Evolutionary conservation across 1,284 basidiomycete genomes (phyloP).

Genomic region (Cryptococcus jaspeensis): DNA sequence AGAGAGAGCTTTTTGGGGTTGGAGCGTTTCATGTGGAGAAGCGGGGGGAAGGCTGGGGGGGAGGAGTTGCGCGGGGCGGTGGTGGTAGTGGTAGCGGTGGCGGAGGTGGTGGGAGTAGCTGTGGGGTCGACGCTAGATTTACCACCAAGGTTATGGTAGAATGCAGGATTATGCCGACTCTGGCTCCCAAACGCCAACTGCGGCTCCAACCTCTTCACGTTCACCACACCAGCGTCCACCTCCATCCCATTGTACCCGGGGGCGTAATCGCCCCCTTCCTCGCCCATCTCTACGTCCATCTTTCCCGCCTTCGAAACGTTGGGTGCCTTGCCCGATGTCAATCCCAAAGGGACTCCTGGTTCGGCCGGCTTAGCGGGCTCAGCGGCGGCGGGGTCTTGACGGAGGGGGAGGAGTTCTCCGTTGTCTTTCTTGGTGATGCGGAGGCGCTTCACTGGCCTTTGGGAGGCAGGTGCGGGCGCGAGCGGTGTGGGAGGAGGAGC

Average conservation of each 20-base stretch:
- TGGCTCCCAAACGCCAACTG: too few relatives aligned
- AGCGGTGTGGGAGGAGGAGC: not conserved
- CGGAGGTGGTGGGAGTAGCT: not conserved
- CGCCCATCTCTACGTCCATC: conserved; percentile 1
- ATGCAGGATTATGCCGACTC: too few relatives aligned
- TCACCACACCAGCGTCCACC: too few relatives aligned
- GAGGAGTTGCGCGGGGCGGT: not conserved
- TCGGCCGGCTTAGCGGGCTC: too few relatives aligned
- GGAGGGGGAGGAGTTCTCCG: not conserved
- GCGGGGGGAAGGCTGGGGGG: conserved; percentile 19
- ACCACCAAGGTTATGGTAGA: too few relatives aligned
- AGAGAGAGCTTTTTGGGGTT: conserved; percentile 44
- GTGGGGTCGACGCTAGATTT: not conserved
- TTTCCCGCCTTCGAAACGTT: not conserved
- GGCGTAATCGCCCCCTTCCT: conserved; percentile 1
- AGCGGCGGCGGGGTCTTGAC: too few relatives aligned
- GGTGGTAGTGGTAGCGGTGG: not conserved
- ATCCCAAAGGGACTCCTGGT: conserved; percentile 7
- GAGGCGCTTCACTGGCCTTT: conserved; percentile 11
- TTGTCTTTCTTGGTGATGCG: not conserved
- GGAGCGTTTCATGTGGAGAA: conserved; percentile 30
- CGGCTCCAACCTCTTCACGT: not conserved
- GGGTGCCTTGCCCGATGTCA: not conserved
- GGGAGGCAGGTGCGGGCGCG: not conserved
- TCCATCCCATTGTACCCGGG: not conserved